These are phyloP conservation scores for Penicillium sp. DNA, from an alignment of 2,329 filamentous ascomycete genomes.

Conservation along the genomic window DNA sequence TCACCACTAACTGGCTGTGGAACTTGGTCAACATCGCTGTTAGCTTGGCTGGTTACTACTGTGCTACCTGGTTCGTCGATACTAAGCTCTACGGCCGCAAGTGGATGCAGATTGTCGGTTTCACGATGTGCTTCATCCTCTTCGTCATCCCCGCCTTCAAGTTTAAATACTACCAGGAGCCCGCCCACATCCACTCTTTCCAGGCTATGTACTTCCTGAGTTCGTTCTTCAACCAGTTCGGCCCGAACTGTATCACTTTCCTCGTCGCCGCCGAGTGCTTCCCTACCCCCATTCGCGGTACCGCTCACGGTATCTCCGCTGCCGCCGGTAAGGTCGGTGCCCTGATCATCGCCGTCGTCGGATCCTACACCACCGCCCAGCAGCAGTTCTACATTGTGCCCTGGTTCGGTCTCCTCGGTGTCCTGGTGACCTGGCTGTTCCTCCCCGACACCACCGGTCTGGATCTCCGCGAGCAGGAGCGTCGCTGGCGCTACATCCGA, in stretches of 20 bases:
- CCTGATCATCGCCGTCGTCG: constrained; percentile 74
- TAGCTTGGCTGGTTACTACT: constrained; percentile 84
- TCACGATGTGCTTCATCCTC: constrained; percentile 90
- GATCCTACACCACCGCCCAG: constrained; percentile 76
- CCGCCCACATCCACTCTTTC: constrained; percentile 77
- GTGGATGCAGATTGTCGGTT: constrained; percentile 94
- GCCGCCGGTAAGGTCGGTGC: constrained; percentile 88
- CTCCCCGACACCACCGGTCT: constrained; percentile 94
- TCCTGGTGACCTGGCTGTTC: constrained; percentile 80
- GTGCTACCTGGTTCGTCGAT: constrained; percentile 85
- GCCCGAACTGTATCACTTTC: constrained; percentile 95
- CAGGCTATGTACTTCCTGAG: constrained; percentile 98
- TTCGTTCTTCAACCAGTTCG: constrained; percentile 98
- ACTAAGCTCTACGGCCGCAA: constrained; percentile 96
- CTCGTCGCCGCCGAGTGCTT: constrained; percentile 93
- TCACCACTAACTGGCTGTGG: constrained; percentile 89
- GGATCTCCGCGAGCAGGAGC: constrained; percentile 95
- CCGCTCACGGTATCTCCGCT: constrained; percentile 91
- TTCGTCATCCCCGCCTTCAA: constrained; percentile 91
- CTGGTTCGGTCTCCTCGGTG: constrained; percentile 90
- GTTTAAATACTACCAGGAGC: constrained; percentile 78
- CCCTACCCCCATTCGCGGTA: constrained; percentile 89
- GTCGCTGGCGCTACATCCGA: constrained; percentile 86
- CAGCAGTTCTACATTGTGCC: constrained; percentile 90
- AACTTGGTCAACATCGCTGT: constrained; percentile 89